These are phyloP conservation scores for Malus domestica DNA, from an alignment of 306 rosid species.

Conservation along the genomic window ASM211411v1 NC_041803.1:33367501-33368000, in stretches of 20 bases:
- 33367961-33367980: constrained; percentile 75
- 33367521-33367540: constrained; percentile 42
- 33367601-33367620: constrained; percentile 27
- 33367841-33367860: constrained; percentile 29
- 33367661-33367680: constrained; percentile 73
- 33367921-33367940: constrained; percentile 35
- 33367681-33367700: constrained; percentile 92
- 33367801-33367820: constrained; percentile 72
- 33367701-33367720: constrained; percentile 59
- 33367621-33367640: constrained; percentile 34
- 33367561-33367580: background rate
- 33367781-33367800: constrained; percentile 72
- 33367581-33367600: constrained; percentile 30
- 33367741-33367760: constrained; percentile 54
- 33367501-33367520: constrained; percentile 20
- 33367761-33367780: constrained; percentile 58
- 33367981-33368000: constrained; percentile 72
- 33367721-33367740: constrained; percentile 35
- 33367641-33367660: constrained; percentile 27
- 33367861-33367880: constrained; percentile 27
- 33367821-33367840: constrained; percentile 51
- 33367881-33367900: constrained; percentile 67
- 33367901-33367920: constrained; percentile 43
- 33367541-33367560: constrained; percentile 18
- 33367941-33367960: constrained; percentile 60